A percentile compares a stretch with the other conserved stretches of the same genome.
Conservation (phyloP, 306 rosid genomes). For the Ziziphus jujuba region DNA sequence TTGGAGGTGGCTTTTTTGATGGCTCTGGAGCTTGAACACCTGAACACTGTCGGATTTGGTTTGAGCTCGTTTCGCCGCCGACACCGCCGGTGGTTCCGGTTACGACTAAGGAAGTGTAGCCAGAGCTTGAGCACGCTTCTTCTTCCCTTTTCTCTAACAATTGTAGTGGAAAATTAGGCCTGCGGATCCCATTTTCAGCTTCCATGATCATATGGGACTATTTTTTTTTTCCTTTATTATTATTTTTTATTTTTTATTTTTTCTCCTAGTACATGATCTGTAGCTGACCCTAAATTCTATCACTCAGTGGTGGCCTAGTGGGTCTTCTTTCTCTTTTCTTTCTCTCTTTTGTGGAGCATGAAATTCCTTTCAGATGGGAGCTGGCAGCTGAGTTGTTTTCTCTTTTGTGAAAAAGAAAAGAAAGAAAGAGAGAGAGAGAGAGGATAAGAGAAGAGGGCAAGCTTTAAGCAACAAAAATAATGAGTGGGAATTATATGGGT, state of each 20-base stretch:
- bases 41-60: constrained; percentile 4
- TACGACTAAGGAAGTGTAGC: not conserved
- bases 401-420: constrained; percentile 21
- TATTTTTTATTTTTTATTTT: constrained; percentile 10
- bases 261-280: constrained; percentile 38
- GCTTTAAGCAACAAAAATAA: constrained; percentile 93
- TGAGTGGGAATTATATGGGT: constrained; percentile 69
- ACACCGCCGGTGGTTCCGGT: not conserved
- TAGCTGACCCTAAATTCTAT: constrained; percentile 51
- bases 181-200: constrained; percentile 70
- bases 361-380: constrained; percentile 71
- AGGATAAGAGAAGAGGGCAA: constrained; percentile 56
- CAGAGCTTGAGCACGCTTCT: constrained; percentile 43
- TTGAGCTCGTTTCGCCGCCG: not conserved
- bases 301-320: constrained; percentile 70
- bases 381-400: constrained; percentile 53
- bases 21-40: constrained; percentile 16
- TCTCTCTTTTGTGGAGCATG: constrained; percentile 59
- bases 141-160: constrained; percentile 65
- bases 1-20: constrained; percentile 56
- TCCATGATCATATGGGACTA: constrained; percentile 71
- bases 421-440: constrained; percentile 32
- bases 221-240: not conserved
- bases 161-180: constrained; percentile 92
- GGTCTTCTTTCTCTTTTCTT: constrained; percentile 64